These are phyloP conservation scores for Kodamaea nitidulidarum DNA, from an alignment of 805 yeast species.

Conservation along the genomic window DNA sequence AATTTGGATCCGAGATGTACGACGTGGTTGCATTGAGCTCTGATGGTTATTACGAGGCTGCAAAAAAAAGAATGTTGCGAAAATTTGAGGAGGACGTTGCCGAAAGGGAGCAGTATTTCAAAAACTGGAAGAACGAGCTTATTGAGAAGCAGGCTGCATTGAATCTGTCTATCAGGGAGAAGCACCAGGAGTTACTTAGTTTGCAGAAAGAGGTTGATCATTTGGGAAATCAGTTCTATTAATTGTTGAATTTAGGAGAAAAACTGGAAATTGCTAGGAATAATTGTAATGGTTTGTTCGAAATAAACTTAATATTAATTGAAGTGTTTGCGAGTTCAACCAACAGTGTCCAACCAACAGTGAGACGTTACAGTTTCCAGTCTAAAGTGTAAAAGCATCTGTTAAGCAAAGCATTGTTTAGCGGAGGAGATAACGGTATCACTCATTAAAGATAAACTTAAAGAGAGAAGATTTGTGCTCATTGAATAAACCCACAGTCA, in stretches of 20 bases:
- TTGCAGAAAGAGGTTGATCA: conserved; percentile 3
- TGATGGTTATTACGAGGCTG: conserved; percentile 45
- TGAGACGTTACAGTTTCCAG: too few relatives aligned
- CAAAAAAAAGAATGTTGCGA: conserved; percentile 41
- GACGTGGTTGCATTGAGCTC: conserved; percentile 38
- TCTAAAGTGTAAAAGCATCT: too few relatives aligned
- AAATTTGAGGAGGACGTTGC: conserved; percentile 41
- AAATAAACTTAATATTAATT: too few relatives aligned
- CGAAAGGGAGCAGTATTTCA: conserved; percentile 53
- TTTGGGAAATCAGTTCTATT: background rate
- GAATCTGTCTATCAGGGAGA: conserved; percentile 49
- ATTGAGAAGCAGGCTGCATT: conserved; percentile 51
- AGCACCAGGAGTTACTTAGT: conserved; percentile 22
- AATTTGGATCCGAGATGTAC: conserved; percentile 31
- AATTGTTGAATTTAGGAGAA: background rate
- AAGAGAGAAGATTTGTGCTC: too few relatives aligned
- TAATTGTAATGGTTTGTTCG: too few relatives aligned
- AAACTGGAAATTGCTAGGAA: background rate
- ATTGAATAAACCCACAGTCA: too few relatives aligned
- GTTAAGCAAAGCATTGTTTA: too few relatives aligned
- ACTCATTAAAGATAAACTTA: too few relatives aligned
- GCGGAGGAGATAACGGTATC: too few relatives aligned
- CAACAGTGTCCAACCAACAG: too few relatives aligned
- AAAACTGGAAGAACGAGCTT: conserved; percentile 58
- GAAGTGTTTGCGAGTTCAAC: too few relatives aligned